These are phyloP conservation scores for Apiotrichum veenhuisii DNA, from an alignment of 1,284 basidiomycete species.

Conservation along the genomic window DNA sequence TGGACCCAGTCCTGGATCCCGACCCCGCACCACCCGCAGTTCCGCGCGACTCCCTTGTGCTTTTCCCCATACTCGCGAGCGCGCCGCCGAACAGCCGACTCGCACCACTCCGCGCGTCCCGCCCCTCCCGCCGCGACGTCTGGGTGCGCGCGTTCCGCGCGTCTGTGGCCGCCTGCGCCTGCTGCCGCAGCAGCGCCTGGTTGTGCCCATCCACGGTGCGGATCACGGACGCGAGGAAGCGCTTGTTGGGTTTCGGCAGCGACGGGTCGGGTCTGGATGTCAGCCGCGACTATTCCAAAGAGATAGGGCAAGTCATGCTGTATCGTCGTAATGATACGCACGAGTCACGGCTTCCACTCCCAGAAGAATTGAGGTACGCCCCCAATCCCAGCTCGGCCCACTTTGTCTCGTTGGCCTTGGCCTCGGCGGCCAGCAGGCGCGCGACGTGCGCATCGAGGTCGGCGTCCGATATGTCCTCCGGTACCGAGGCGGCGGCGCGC, in stretches of 20 bases:
- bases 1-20: too few relatives aligned
- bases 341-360: constrained; percentile 56
- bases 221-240: constrained; percentile 82
- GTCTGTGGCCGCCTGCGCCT: constrained; percentile 69
- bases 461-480: constrained; percentile 65
- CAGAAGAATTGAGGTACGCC: constrained; percentile 35
- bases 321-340: constrained; percentile 56
- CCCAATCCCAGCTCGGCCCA: constrained; percentile 47
- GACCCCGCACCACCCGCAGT: too few relatives aligned
- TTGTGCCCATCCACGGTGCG: constrained; percentile 89
- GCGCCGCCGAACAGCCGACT: constrained; percentile 42
- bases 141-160: constrained; percentile 34
- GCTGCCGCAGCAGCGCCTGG: constrained; percentile 69
- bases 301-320: background rate
- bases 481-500: constrained; percentile 67
- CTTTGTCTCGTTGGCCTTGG: constrained; percentile 74
- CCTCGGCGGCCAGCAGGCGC: constrained; percentile 80
- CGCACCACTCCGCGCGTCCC: constrained; percentile 10
- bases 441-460: constrained; percentile 85
- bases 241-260: constrained; percentile 80
- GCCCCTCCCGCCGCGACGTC: background rate
- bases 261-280: constrained; percentile 39
- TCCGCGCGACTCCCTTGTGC: too few relatives aligned
- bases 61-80: constrained; percentile 23
- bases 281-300: constrained; percentile 11